Evolutionary conservation across 192 early-diverging fungal species (phyloP).

Genomic region (Rhizophagus prolifer): DNA sequence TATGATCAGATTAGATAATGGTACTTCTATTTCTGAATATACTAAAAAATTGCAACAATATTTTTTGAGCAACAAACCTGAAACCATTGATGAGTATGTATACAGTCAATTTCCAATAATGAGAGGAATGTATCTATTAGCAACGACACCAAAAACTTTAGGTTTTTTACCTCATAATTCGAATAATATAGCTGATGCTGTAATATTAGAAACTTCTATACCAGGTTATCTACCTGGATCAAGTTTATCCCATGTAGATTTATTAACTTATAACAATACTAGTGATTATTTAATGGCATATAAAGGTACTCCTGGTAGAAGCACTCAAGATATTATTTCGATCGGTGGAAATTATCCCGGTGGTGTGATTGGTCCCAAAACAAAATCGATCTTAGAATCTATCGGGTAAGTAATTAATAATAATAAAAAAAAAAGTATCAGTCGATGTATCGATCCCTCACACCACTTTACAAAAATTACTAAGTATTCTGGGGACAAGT

Average conservation of each 20-base stretch:
- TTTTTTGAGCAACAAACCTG: not conserved
- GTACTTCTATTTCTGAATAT: not conserved
- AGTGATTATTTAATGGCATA: conserved; percentile 1
- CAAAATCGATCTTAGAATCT: not conserved
- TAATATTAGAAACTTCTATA: conserved; percentile 2
- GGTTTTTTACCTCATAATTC: not conserved
- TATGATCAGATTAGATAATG: not conserved
- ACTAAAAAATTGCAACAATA: not conserved
- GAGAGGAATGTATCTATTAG: not conserved
- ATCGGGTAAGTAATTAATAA: not conserved
- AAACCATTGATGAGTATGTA: not conserved
- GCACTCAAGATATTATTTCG: not conserved
- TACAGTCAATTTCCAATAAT: not conserved
- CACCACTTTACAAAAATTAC: too few species aligned
- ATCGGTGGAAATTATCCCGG: not conserved
- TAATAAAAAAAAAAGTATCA: too few species aligned
- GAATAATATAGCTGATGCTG: not conserved
- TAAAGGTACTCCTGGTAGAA: not conserved
- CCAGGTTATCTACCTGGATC: not conserved
- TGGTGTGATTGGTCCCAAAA: not conserved
- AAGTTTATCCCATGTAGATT: not conserved
- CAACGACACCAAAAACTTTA: not conserved
- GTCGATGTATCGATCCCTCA: too few species aligned
- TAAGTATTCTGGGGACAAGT: too few species aligned
- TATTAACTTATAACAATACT: not conserved